These are phyloP conservation scores for Shiraia bambusicola DNA, from an alignment of 2,329 filamentous ascomycete genomes.

Conservation along the genomic window DNA sequence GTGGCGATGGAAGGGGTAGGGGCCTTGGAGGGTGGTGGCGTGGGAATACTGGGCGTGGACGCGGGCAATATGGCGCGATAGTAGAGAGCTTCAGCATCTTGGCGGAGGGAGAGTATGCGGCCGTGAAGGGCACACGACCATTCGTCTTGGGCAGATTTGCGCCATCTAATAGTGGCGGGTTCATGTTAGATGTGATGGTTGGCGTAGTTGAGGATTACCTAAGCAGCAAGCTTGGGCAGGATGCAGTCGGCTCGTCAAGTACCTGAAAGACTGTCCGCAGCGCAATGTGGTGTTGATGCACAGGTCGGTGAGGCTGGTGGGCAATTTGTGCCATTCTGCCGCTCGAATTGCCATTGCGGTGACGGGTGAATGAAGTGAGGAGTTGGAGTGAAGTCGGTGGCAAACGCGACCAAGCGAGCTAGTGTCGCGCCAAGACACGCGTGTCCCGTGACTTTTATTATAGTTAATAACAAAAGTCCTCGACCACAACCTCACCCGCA, in stretches of 20 bases:
- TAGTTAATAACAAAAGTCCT: too few relatives aligned
- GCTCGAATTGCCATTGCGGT: slow-evolving; percentile 51
- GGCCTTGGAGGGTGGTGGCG: slow-evolving; percentile 42
- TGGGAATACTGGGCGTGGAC: slow-evolving; percentile 38
- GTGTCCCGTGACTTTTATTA: slow-evolving; percentile 15
- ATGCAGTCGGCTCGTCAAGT: too few relatives aligned
- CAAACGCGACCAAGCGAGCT: slow-evolving; percentile 7
- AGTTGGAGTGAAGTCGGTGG: background rate
- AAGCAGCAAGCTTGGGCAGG: background rate
- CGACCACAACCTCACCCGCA: slow-evolving; percentile 12
- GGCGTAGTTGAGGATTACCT: slow-evolving; percentile 7
- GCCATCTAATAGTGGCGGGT: slow-evolving; percentile 68
- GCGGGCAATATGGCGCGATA: slow-evolving; percentile 69
- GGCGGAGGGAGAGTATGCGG: slow-evolving; percentile 79
- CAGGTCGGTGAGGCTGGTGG: slow-evolving; percentile 78
- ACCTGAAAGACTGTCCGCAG: slow-evolving; percentile 91
- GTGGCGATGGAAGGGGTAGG: slow-evolving; percentile 32
- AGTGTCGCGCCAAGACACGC: slow-evolving; percentile 19
- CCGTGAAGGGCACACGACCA: slow-evolving; percentile 90
- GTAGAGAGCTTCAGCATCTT: slow-evolving; percentile 76
- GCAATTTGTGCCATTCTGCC: slow-evolving; percentile 85
- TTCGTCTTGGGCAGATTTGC: slow-evolving; percentile 73
- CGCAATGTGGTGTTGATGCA: slow-evolving; percentile 93
- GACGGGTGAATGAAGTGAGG: slow-evolving; percentile 1
- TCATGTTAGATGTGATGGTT: slow-evolving; percentile 55